These are phyloP conservation scores for Dactylella cylindrospora DNA, from an alignment of 2,329 filamentous ascomycete species.

Conservation along the genomic window DNA sequence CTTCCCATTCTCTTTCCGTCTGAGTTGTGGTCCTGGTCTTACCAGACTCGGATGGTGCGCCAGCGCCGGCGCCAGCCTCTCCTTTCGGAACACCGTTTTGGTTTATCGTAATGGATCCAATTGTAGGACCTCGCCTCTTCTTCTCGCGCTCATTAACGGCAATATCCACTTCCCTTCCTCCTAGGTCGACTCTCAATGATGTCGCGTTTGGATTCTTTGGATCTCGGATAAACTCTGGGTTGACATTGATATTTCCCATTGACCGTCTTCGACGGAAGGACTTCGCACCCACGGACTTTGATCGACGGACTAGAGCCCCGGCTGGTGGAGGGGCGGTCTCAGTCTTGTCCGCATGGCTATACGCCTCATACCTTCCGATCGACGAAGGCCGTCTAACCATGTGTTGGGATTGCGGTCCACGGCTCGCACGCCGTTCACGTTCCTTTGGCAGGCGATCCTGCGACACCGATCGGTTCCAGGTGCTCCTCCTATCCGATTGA, in stretches of 20 bases:
- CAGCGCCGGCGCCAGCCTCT: constrained; percentile 1
- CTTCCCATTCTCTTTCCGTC: constrained; percentile 26
- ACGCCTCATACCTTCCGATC: constrained; percentile 20
- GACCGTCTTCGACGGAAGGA: constrained; percentile 23
- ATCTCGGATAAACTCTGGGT: not conserved
- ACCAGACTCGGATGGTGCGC: constrained; percentile 19
- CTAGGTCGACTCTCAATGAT: constrained; percentile 29
- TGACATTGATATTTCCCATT: constrained; percentile 6
- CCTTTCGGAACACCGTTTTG: constrained; percentile 12
- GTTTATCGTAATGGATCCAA: constrained; percentile 41
- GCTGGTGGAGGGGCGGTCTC: constrained; percentile 1
- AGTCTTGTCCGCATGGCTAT: constrained; percentile 12
- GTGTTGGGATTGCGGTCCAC: constrained; percentile 1
- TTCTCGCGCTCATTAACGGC: constrained; percentile 28
- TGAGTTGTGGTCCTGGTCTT: constrained; percentile 31
- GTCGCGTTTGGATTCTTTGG: constrained; percentile 6
- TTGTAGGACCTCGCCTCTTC: constrained; percentile 26
- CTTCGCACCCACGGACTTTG: constrained; percentile 37
- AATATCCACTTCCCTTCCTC: constrained; percentile 37
- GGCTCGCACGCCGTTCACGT: constrained; percentile 8
- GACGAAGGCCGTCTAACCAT: constrained; percentile 21
- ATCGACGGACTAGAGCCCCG: constrained; percentile 30
- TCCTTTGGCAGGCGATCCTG: constrained; percentile 16
- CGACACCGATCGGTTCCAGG: constrained; percentile 24
- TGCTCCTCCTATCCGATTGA: constrained; percentile 22